These are phyloP conservation scores for Bacidia gigantensis DNA, from an alignment of 495 filamentous ascomycete species.

Conservation along the genomic window DNA sequence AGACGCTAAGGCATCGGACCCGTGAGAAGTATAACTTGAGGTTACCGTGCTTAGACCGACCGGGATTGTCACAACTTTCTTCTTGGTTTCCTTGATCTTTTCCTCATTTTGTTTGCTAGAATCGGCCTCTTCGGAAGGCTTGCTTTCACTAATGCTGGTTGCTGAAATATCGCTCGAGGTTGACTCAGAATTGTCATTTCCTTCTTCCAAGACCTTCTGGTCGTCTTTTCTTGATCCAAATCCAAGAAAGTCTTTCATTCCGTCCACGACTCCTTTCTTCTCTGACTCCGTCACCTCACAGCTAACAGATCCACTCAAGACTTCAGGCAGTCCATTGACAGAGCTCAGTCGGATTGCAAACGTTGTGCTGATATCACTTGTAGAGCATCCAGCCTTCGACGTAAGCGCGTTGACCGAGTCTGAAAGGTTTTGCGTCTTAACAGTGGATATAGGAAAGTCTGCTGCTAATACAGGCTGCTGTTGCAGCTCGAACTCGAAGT, in stretches of 20 bases:
- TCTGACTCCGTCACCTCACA: conserved; percentile 60
- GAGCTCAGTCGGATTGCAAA: conserved; percentile 57
- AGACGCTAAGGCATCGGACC: conserved; percentile 41
- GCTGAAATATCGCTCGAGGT: conserved; percentile 31
- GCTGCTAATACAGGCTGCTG: conserved; percentile 26
- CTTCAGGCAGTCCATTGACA: conserved; percentile 70
- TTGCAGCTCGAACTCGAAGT: conserved; percentile 76
- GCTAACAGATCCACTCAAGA: conserved; percentile 61
- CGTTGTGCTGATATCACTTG: conserved; percentile 65
- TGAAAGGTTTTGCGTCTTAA: conserved; percentile 74
- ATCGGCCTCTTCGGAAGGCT: conserved; percentile 33
- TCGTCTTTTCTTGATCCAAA: conserved; percentile 74
- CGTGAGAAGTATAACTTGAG: conserved; percentile 45
- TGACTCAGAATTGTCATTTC: conserved; percentile 33
- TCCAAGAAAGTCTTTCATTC: conserved; percentile 88
- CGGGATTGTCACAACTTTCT: conserved; percentile 55
- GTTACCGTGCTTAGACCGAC: conserved; percentile 48
- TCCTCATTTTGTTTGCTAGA: conserved; percentile 26
- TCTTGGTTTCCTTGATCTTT: conserved; percentile 41
- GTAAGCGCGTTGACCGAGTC: conserved; percentile 60
- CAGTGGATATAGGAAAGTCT: conserved; percentile 37
- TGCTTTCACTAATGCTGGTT: conserved; percentile 27
- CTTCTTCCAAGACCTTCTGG: conserved; percentile 60
- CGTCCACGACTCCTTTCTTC: conserved; percentile 75
- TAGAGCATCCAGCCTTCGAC: conserved; percentile 60